Conservation (phyloP, 805 yeast species). For the Maudiozyma serrabonitensis region DNA sequence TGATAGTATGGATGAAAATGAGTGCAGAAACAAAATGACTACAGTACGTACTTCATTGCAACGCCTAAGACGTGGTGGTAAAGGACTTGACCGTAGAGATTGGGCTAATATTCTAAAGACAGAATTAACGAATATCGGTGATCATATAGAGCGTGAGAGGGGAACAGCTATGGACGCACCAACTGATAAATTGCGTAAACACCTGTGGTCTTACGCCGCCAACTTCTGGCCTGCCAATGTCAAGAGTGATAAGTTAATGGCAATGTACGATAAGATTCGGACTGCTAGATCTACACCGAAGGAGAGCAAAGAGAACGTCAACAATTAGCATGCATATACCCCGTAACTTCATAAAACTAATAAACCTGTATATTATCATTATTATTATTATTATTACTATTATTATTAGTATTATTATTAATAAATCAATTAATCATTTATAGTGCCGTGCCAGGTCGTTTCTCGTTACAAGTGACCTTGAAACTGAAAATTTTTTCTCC, state of each 20-base stretch:
- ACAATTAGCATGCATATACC: background rate
- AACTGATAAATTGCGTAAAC: slow-evolving; percentile 41
- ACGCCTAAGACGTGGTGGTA: slow-evolving; percentile 58
- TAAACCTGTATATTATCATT: background rate
- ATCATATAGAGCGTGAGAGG: slow-evolving; percentile 44
- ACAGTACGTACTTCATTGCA: slow-evolving; percentile 61
- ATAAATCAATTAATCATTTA: background rate
- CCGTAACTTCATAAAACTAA: background rate
- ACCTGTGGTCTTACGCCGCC: slow-evolving; percentile 77
- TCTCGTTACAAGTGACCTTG: background rate
- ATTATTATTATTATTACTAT: no score
- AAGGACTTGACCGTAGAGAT: slow-evolving; percentile 63
- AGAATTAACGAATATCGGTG: slow-evolving; percentile 66
- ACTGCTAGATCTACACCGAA: slow-evolving; percentile 1
- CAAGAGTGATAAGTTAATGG: slow-evolving; percentile 59
- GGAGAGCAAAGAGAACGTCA: background rate
- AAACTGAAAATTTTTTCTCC: background rate
- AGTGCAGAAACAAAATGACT: slow-evolving; percentile 50
- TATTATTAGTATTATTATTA: background rate
- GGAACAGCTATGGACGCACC: slow-evolving; percentile 14
- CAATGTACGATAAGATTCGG: slow-evolving; percentile 59
- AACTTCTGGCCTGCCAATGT: slow-evolving; percentile 83
- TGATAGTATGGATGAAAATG: slow-evolving; percentile 68
- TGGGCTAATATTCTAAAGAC: slow-evolving; percentile 64
- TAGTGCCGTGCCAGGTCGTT: no score